Percentiles rank a stretch among this genome's conserved stretches.
phyloP scores from a whole-genome alignment of 1,284 basidiomycete genomes.

The Volvariella volvacea region DNA sequence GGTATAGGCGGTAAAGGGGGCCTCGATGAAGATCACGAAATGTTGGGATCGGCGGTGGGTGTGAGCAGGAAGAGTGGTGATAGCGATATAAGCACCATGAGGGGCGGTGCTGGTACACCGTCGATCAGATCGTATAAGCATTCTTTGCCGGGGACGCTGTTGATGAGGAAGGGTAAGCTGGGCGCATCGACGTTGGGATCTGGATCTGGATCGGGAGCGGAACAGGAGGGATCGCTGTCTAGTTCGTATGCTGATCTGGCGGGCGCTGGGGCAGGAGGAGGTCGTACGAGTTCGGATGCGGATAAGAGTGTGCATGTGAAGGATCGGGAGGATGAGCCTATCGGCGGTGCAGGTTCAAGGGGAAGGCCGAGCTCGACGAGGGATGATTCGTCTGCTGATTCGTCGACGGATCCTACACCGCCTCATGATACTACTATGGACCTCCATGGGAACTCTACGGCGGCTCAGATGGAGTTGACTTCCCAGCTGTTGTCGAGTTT shows the following conservation, averaged over 20 bases:
- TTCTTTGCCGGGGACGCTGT: conserved; percentile 15
- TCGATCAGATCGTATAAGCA: conserved; percentile 2
- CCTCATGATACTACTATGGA: conserved; percentile 70
- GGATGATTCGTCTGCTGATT: conserved; percentile 35
- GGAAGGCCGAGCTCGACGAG: no score
- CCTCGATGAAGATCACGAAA: conserved; percentile 22
- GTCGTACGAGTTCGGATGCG: no score
- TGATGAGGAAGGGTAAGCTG: conserved; percentile 12
- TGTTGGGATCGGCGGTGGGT: conserved; percentile 12
- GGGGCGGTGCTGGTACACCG: conserved; percentile 7
- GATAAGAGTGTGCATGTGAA: no score
- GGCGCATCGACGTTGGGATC: neutral
- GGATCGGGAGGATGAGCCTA: no score
- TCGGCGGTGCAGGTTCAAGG: no score
- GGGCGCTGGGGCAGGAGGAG: no score
- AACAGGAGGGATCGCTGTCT: no score
- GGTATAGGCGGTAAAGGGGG: neutral
- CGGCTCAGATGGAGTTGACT: conserved; percentile 78
- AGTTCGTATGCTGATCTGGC: no score
- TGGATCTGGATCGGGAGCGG: no score
- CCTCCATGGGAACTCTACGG: conserved; percentile 68
- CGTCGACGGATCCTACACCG: conserved; percentile 30
- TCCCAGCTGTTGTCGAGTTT: conserved; percentile 59
- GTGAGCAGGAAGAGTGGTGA: conserved; percentile 23
- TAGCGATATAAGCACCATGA: conserved; percentile 22